Evolutionary conservation across 2,329 filamentous ascomycete species (phyloP).

Genomic region (Exophiala viscosa): DNA sequence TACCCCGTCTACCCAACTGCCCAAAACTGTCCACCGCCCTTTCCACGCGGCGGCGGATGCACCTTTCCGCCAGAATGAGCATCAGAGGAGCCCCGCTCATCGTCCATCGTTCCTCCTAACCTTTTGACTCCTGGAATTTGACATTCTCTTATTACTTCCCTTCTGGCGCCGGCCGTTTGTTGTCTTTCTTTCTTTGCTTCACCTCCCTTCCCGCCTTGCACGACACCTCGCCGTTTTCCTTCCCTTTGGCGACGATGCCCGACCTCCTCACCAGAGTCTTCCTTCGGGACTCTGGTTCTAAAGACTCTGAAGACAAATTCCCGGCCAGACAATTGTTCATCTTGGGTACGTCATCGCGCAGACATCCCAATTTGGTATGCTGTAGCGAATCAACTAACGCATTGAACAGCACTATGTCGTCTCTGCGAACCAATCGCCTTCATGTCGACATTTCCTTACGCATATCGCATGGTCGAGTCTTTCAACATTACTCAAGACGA

Average conservation of each 20-base stretch:
- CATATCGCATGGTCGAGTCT: conserved; percentile 94
- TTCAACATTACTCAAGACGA: conserved; percentile 79
- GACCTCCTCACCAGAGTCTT: conserved; percentile 13
- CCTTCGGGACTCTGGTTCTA: conserved; percentile 4
- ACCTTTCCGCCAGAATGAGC: conserved; percentile 17
- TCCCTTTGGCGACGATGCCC: conserved; percentile 18
- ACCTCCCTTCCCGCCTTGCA: conserved; percentile 16
- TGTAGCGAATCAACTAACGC: conserved; percentile 22
- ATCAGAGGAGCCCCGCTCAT: conserved; percentile 18
- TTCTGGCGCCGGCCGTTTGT: conserved; percentile 13
- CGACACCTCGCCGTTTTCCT: conserved; percentile 8
- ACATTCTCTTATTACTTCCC: conserved; percentile 17
- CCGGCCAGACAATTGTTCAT: conserved; percentile 56
- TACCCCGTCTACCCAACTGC: conserved; percentile 14
- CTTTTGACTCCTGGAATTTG: conserved; percentile 23
- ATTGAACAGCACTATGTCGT: conserved; percentile 70
- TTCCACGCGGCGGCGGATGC: conserved; percentile 25
- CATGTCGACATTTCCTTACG: conserved; percentile 99
- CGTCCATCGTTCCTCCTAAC: conserved; percentile 12
- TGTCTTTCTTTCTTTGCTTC: conserved; percentile 18
- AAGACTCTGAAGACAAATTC: conserved; percentile 45
- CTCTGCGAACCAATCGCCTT: conserved; percentile 99
- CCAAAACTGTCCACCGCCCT: conserved; percentile 20
- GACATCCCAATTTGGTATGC: conserved; percentile 13
- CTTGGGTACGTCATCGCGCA: conserved; percentile 39